A percentile compares a stretch with the other conserved stretches of the same genome.
phyloP scores from a whole-genome alignment of 768 basidiomycete species.

The Collybiopsis luxurians region DNA sequence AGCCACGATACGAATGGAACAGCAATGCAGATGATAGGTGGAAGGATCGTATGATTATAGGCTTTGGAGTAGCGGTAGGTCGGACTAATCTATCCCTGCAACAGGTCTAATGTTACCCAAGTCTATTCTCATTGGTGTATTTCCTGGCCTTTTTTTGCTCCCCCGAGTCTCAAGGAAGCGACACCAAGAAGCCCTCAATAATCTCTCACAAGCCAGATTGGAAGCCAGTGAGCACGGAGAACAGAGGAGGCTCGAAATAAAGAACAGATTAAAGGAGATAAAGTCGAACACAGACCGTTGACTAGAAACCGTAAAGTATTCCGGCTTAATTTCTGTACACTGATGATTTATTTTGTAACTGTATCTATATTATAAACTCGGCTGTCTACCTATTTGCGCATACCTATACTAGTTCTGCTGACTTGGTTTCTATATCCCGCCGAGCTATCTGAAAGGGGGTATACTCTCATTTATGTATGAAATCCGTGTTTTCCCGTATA shows the following conservation, averaged over 20 bases:
- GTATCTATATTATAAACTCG: background rate
- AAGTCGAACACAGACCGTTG: conserved; percentile 4
- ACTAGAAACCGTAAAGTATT: conserved; percentile 2
- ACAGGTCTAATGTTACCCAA: conserved; percentile 15
- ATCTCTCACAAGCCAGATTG: conserved; percentile 55
- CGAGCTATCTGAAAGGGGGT: too few relatives aligned
- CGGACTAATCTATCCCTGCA: background rate
- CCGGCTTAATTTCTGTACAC: too few relatives aligned
- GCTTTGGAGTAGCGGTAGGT: conserved; percentile 48
- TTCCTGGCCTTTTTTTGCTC: conserved; percentile 37
- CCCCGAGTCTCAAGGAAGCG: conserved; percentile 35
- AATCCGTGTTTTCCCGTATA: too few relatives aligned
- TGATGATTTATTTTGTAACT: conserved; percentile 3
- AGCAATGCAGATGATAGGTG: conserved; percentile 40
- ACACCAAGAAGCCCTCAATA: conserved; percentile 52
- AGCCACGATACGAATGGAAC: conserved; percentile 18
- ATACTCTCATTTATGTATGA: too few relatives aligned
- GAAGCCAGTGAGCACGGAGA: conserved; percentile 57
- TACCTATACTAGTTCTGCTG: too few relatives aligned
- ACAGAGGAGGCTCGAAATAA: conserved; percentile 49
- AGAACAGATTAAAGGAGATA: conserved; percentile 8
- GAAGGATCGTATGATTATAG: conserved; percentile 50
- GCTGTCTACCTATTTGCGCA: too few relatives aligned
- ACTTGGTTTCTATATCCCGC: too few relatives aligned
- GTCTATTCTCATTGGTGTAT: conserved; percentile 45